Evolutionary conservation across 495 filamentous ascomycete genomes (phyloP).

Genomic region (Penicilliopsis zonata): DNA sequence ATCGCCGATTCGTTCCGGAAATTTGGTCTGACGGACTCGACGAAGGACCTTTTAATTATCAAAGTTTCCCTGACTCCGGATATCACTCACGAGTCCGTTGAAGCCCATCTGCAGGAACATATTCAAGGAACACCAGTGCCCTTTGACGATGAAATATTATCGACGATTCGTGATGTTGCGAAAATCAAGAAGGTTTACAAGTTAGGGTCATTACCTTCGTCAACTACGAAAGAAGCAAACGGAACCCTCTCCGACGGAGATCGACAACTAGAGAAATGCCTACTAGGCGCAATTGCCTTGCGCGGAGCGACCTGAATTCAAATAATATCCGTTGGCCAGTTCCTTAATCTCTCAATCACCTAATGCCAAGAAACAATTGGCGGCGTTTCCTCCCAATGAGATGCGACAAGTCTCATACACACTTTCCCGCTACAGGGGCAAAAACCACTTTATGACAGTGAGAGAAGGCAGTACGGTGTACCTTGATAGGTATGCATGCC

Average conservation of each 20-base stretch:
- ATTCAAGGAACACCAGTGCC: conserved; percentile 50
- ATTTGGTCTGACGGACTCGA: conserved; percentile 66
- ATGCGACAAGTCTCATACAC: too few species aligned
- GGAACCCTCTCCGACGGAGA: conserved; percentile 17
- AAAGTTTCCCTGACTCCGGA: conserved; percentile 47
- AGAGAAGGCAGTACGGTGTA: too few species aligned
- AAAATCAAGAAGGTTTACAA: conserved; percentile 79
- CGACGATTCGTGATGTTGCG: conserved; percentile 45
- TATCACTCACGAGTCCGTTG: conserved; percentile 41
- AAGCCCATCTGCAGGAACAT: conserved; percentile 45
- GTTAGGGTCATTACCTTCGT: conserved; percentile 41
- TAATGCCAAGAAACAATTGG: too few species aligned
- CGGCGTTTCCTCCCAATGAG: too few species aligned
- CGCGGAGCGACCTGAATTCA: conserved; percentile 36
- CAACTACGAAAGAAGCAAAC: conserved; percentile 11
- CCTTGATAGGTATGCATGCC: too few species aligned
- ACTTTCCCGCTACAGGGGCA: too few species aligned
- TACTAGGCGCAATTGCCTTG: conserved; percentile 64
- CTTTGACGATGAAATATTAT: conserved; percentile 52
- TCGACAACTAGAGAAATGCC: conserved; percentile 45
- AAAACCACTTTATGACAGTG: too few species aligned
- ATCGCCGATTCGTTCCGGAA: conserved; percentile 84
- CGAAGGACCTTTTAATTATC: conserved; percentile 57
- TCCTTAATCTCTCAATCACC: too few species aligned
- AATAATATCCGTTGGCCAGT: not conserved